Evolutionary conservation across 306 rosid species (phyloP), one percentile per base, ranked within the genome.

Genomic region (Carpinus viminea): DNA sequence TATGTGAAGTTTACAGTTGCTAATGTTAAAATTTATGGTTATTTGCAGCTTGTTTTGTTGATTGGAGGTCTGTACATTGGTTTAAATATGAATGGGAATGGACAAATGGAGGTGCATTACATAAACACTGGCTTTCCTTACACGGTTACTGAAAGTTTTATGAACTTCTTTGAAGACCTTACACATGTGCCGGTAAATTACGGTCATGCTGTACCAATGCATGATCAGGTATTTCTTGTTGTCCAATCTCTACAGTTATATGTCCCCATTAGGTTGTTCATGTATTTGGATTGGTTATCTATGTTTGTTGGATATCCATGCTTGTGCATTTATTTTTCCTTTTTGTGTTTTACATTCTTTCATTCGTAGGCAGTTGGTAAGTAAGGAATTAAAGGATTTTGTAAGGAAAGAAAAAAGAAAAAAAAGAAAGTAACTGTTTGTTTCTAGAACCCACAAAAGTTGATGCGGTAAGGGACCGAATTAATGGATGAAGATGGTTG

Each of bases 21-120:
- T 38, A 8, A 66, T 66, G 20, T 41, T 41, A 5, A 38, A n/a
- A 18, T 66, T 12, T 70, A 48, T 24, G 21, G 2, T 12, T 28
- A 53, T 79, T 18, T 84, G 83, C 47, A 80, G 77, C 68, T 77
- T 68, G 52, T 73, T 82, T 46, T 55, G 82, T 79, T 36, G 80
- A 84, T 74, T 36, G 38, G 31, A 68, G 24, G 24, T 50, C 79
- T 50, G 45, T 36, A 4, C 34, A 68, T 78, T 54, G 56, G 81
- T 24, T 51, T 70, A 51, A 85, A 78, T 75, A 92, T 92, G 97
- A 85, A 89, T 80, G 96, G 76, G n/a, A 80, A 88, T 73, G 88
- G 98, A 84, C 92, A 84, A 74, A 91, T 91, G 92, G 97, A 87
- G 77, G 64, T 90, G 83, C 93, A 90, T 84, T 94, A 89, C 83